A percentile compares a stretch with the other conserved stretches of the same genome.
Conservation (phyloP, 768 basidiomycete species). For the Tricholoma terreum region DNA sequence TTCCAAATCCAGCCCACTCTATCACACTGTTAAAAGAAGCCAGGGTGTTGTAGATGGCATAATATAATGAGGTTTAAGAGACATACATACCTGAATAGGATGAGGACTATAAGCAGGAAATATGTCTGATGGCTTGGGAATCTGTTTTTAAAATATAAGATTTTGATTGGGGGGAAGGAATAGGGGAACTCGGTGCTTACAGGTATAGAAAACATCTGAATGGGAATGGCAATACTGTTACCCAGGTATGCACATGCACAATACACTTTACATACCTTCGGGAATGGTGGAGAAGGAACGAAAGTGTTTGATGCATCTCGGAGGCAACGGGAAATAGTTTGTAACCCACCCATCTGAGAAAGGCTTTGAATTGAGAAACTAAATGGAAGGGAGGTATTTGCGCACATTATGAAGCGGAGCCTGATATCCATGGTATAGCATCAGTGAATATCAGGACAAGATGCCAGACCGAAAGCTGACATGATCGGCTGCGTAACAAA, state of each 20-base stretch:
- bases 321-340: slow-evolving; percentile 47
- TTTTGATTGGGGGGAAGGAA: not conserved
- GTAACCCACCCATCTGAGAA: slow-evolving; percentile 55
- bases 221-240: not conserved
- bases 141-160: slow-evolving; percentile 17
- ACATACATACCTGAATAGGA: slow-evolving; percentile 53
- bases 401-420: slow-evolving; percentile 63
- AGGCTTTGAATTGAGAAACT: not conserved
- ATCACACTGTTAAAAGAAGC: slow-evolving; percentile 37
- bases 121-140: slow-evolving; percentile 78
- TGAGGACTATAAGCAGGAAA: slow-evolving; percentile 58
- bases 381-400: not conserved
- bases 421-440: slow-evolving; percentile 24
- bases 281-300: slow-evolving; percentile 78
- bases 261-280: slow-evolving; percentile 41
- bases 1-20: slow-evolving; percentile 68
- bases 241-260: not conserved
- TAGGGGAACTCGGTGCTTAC: slow-evolving; percentile 18
- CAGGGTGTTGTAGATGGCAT: not conserved
- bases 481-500: slow-evolving; percentile 49
- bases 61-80: not conserved
- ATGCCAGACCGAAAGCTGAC: slow-evolving; percentile 34
- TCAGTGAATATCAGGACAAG: not conserved
- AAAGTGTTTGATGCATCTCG: slow-evolving; percentile 49
- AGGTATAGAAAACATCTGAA: slow-evolving; percentile 63